These are phyloP conservation scores for Talaromyces pinophilus DNA, from an alignment of 2,329 filamentous ascomycete species.

Conservation along the genomic window DNA sequence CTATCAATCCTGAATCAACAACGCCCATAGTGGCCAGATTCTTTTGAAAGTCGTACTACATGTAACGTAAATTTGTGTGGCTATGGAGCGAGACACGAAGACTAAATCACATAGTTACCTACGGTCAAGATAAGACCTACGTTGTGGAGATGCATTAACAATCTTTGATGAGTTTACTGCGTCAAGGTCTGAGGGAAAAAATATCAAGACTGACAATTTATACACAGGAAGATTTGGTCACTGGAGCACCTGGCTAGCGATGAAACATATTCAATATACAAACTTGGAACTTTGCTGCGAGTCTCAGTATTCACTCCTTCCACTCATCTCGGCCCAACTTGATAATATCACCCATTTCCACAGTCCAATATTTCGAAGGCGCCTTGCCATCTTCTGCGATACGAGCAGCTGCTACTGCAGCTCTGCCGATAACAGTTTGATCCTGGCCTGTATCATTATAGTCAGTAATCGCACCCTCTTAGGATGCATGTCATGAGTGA, in stretches of 20 bases:
- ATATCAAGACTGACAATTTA: neutral
- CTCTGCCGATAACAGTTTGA: constrained; percentile 9
- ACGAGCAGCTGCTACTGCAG: constrained; percentile 9
- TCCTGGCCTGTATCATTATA: neutral
- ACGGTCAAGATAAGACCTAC: neutral
- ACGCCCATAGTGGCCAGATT: neutral
- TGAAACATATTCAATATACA: neutral
- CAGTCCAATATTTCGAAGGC: constrained; percentile 3
- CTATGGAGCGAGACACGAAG: neutral
- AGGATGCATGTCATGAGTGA: neutral
- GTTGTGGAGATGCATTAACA: neutral
- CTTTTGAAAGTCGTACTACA: no score
- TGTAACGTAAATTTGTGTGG: no score
- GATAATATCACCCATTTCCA: constrained; percentile 6
- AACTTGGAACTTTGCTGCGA: neutral
- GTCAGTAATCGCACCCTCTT: neutral
- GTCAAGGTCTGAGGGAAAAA: neutral
- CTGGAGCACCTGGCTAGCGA: neutral
- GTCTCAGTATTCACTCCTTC: neutral
- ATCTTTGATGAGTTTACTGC: neutral
- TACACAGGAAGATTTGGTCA: neutral
- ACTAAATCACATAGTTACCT: neutral
- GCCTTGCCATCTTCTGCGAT: constrained; percentile 10
- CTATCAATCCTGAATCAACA: no score
- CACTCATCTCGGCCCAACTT: constrained; percentile 14